These are phyloP conservation scores for Colletotrichum euphorbiae DNA, from an alignment of 2,329 filamentous ascomycete species.

Conservation along the genomic window DNA sequence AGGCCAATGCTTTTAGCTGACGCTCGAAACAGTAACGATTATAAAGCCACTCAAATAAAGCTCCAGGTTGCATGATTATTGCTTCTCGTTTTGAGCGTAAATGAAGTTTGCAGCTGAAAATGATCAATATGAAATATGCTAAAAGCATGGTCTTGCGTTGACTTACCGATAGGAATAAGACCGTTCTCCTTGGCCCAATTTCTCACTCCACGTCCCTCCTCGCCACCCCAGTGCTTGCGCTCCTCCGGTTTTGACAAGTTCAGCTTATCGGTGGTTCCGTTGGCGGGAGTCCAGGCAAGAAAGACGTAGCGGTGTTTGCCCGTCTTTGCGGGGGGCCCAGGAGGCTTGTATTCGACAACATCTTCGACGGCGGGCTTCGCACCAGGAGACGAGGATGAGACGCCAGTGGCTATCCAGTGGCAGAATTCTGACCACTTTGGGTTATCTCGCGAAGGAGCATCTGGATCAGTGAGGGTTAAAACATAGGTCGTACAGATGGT, in stretches of 20 bases:
- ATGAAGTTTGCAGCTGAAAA: slow-evolving; percentile 56
- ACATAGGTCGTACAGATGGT: slow-evolving; percentile 45
- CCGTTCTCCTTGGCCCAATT: slow-evolving; percentile 56
- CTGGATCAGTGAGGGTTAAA: slow-evolving; percentile 55
- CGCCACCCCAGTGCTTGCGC: slow-evolving; percentile 55
- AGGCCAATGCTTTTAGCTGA: too few relatives aligned
- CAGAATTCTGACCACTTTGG: slow-evolving; percentile 60
- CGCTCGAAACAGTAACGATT: too few relatives aligned
- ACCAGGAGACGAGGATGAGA: slow-evolving; percentile 39
- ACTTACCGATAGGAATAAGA: slow-evolving; percentile 55
- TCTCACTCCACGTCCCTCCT: slow-evolving; percentile 51
- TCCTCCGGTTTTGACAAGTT: slow-evolving; percentile 50
- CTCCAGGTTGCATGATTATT: slow-evolving; percentile 42
- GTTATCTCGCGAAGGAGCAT: slow-evolving; percentile 55
- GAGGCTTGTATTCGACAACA: slow-evolving; percentile 55
- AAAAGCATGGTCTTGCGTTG: neutral
- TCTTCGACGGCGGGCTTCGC: slow-evolving; percentile 46
- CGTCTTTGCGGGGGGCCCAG: slow-evolving; percentile 55
- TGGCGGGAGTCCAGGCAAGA: slow-evolving; percentile 52
- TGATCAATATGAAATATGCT: neutral
- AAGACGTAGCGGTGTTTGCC: slow-evolving; percentile 59
- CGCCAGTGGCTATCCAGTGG: slow-evolving; percentile 56
- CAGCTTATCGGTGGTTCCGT: slow-evolving; percentile 52
- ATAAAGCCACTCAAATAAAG: too few relatives aligned
- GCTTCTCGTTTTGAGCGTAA: slow-evolving; percentile 53